These are phyloP conservation scores for Solanum medicagineum DNA, from an alignment of 257 asterid genomes.

Conservation along the genomic window DNA sequence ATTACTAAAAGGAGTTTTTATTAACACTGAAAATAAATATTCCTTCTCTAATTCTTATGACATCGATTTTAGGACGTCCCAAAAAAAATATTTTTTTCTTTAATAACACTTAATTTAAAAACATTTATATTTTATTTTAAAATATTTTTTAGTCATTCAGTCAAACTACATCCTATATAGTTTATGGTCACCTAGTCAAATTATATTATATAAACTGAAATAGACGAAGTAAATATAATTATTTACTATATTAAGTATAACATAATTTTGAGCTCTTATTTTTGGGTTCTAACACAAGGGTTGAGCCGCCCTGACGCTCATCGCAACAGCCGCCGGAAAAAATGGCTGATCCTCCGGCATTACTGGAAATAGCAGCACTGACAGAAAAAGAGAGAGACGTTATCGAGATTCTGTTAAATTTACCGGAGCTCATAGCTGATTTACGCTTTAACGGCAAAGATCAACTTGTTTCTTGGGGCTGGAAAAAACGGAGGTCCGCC, in stretches of 20 bases:
- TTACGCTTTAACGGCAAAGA: neutral
- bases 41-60: neutral
- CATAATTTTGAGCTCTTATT: neutral
- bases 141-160: neutral
- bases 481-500: neutral
- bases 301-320: neutral
- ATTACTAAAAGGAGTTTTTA: too few relatives aligned
- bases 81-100: too few relatives aligned
- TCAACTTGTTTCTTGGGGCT: neutral
- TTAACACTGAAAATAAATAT: neutral
- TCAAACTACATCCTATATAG: neutral
- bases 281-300: neutral
- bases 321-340: too few relatives aligned
- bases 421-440: neutral
- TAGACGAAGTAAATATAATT: too few relatives aligned
- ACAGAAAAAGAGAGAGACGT: neutral
- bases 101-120: too few relatives aligned
- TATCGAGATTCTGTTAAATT: neutral
- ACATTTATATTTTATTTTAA: too few relatives aligned
- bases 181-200: neutral
- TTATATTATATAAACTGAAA: too few relatives aligned
- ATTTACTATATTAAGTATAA: too few relatives aligned
- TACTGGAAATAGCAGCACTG: neutral
- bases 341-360: neutral
- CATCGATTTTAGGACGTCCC: neutral